Base-by-base conservation (phyloP, 2,329 filamentous ascomycete species). In the Trichoderma atroviride region DNA sequence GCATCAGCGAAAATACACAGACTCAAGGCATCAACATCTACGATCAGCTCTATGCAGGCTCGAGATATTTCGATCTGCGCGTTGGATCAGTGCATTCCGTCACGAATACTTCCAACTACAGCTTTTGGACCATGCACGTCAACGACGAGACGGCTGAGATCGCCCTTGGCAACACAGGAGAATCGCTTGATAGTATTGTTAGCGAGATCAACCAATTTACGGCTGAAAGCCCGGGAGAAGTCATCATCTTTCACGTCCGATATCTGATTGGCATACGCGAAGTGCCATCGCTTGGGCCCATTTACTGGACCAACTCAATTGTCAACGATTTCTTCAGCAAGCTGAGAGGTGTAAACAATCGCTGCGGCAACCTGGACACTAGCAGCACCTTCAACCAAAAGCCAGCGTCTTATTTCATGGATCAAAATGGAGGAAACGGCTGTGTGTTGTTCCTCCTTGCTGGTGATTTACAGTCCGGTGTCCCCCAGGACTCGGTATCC, bases 11-110 rank as follows among this genome's bases (percentile, higher is more conserved):
- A 13, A 84, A 85, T 68, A 83, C 80, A 0, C 79, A 83, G 69
- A 83, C 81, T 0, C 84, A 86, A 63, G 80, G 79, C 14, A 74
- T 84, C 58, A 78, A 79, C 70, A 79, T 84, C 64, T 80, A 81
- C 70, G 74, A 81, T 56, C 84, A 86, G 70, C 79, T 85, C 13
- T 77, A 78, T 24, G 78, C 78, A 4, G 84, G 84, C 0, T 79
- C 83, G 5, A 78, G 84, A 10, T 83, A 81, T 71, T 85, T 86
- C 68, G 84, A 86, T 70, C 75, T 86, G 5, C 78, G 84, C 0
- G 79, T 84, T 3, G 80, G 81, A 24, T 76, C 71, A 2, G 70
- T 77, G 3, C 74, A 77, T 64, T 55, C 69, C 3, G 43, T 69
- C 9, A 58, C 64, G 9, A 66, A 74, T 19, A 71, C 58, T 10